phyloP scores from a whole-genome alignment of 2,329 filamentous ascomycete species.

The Penicillium sp. region DNA sequence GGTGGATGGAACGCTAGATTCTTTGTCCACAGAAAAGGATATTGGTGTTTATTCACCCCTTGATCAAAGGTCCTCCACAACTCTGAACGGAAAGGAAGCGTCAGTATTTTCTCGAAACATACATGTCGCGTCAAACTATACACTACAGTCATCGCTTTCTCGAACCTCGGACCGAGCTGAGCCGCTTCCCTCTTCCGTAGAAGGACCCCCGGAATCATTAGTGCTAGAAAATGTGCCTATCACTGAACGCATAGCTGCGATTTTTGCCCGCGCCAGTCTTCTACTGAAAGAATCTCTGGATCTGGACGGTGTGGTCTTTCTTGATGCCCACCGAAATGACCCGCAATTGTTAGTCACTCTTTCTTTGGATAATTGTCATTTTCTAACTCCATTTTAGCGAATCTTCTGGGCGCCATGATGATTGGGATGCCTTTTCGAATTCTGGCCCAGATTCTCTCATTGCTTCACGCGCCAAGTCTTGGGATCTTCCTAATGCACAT shows the following conservation, averaged over 20 bases:
- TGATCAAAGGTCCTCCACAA: not conserved
- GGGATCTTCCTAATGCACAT: not conserved
- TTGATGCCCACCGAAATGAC: constrained; percentile 27
- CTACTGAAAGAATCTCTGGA: constrained; percentile 47
- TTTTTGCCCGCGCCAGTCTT: constrained; percentile 48
- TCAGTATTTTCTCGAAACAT: not conserved
- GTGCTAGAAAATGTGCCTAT: constrained; percentile 13
- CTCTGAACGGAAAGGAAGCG: not conserved
- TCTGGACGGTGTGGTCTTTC: constrained; percentile 40
- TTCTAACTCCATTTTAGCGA: constrained; percentile 14
- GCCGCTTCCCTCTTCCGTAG: not conserved
- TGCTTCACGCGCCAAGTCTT: not conserved
- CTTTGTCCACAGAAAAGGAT: not conserved
- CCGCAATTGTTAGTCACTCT: constrained; percentile 23
- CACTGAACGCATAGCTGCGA: constrained; percentile 22
- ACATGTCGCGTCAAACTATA: not conserved
- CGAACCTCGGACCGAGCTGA: not conserved
- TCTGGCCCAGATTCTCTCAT: not conserved
- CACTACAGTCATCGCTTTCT: constrained; percentile 8
- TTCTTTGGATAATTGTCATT: not conserved
- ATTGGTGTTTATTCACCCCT: not conserved
- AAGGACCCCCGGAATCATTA: not conserved
- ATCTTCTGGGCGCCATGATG: constrained; percentile 13
- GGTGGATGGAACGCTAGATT: not conserved
- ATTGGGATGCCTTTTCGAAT: constrained; percentile 25